These are phyloP conservation scores for Mycena latifolia DNA, from an alignment of 768 basidiomycete genomes.

Conservation along the genomic window DNA sequence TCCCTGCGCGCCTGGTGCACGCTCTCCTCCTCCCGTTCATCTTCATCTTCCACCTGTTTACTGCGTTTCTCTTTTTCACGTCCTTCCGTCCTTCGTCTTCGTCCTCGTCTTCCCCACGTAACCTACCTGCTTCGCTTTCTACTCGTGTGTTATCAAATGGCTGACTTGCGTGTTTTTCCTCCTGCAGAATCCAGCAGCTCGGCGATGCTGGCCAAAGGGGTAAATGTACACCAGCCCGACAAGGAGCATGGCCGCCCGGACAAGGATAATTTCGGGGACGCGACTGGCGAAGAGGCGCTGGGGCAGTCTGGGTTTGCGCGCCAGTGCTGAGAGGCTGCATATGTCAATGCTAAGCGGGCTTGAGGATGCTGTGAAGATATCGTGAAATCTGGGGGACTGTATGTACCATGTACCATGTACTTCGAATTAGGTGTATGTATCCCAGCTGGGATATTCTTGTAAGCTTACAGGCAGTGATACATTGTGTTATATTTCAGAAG, in stretches of 20 bases:
- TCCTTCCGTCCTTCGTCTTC: not conserved
- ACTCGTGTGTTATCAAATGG: not conserved
- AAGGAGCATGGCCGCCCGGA: constrained; percentile 56
- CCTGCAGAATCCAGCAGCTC: constrained; percentile 36
- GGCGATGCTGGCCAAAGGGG: constrained; percentile 39
- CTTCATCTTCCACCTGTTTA: constrained; percentile 30
- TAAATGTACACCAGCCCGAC: constrained; percentile 49
- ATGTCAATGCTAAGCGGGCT: not conserved
- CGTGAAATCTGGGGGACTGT: not conserved
- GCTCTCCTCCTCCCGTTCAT: constrained; percentile 25
- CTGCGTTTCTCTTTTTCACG: constrained; percentile 12
- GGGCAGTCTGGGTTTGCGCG: constrained; percentile 53
- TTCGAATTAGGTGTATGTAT: no score
- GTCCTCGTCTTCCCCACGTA: constrained; percentile 10
- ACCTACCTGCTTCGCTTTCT: constrained; percentile 6
- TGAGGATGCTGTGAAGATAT: not conserved
- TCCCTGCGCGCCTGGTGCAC: constrained; percentile 24
- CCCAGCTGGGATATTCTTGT: no score
- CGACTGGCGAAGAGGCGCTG: constrained; percentile 33
- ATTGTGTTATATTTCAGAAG: not conserved
- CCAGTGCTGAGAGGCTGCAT: constrained; percentile 46
- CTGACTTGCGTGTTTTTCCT: not conserved
- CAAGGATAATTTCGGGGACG: constrained; percentile 54
- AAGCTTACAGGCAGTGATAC: no score
- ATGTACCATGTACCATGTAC: not conserved